These are phyloP conservation scores for Microdochium trichocladiopsis DNA, from an alignment of 2,329 filamentous ascomycete species.

Conservation along the genomic window DNA sequence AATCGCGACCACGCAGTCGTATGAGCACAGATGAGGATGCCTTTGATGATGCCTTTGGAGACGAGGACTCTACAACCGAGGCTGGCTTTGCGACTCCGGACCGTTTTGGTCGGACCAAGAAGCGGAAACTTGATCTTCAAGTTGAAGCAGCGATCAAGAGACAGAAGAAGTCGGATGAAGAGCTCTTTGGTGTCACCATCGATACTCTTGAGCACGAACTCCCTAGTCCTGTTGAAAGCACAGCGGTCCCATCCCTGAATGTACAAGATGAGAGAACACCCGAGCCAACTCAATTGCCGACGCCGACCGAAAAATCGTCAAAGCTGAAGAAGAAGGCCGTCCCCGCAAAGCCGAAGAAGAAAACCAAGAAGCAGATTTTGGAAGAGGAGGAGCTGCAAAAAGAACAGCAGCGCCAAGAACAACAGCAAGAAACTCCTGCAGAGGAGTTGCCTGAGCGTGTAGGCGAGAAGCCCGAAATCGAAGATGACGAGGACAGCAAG, in stretches of 20 bases:
- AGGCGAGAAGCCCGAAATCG: constrained; percentile 13
- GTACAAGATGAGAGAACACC: constrained; percentile 36
- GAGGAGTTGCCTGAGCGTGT: constrained; percentile 32
- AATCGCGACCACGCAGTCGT: constrained; percentile 74
- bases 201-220: constrained; percentile 44
- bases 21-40: constrained; percentile 55
- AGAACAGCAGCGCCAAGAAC: constrained; percentile 61
- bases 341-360: constrained; percentile 45
- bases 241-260: constrained; percentile 38
- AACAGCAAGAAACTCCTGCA: constrained; percentile 41
- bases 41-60: constrained; percentile 42
- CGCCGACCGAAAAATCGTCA: constrained; percentile 32
- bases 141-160: constrained; percentile 68
- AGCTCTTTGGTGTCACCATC: constrained; percentile 62
- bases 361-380: constrained; percentile 41
- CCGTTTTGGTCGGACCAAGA: constrained; percentile 44
- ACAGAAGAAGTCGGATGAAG: constrained; percentile 73
- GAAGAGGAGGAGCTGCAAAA: constrained; percentile 47
- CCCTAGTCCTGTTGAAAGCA: constrained; percentile 41
- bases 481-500: constrained; percentile 2
- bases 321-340: constrained; percentile 48
- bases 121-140: constrained; percentile 68
- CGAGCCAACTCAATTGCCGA: constrained; percentile 35
- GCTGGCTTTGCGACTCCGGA: constrained; percentile 62
- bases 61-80: constrained; percentile 66